Percentiles rank a stretch among this genome's conserved stretches.
phyloP scores from a whole-genome alignment of 2,329 filamentous ascomycete species.

The Fusarium sp. region DNA sequence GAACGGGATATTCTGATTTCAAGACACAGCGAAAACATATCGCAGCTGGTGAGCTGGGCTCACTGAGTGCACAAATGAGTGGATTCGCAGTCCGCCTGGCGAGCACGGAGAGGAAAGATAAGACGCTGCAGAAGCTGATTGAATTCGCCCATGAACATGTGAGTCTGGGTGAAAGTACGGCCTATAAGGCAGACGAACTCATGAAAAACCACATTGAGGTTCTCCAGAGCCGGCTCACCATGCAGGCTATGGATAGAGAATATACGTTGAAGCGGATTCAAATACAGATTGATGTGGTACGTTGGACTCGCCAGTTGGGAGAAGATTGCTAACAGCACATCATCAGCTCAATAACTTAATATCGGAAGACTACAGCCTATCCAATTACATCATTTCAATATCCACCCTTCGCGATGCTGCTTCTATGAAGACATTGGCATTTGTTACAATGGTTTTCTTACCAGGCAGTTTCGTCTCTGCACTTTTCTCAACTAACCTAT shows the following conservation, averaged over 20 bases:
- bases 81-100: conserved; percentile 53
- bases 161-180: background rate
- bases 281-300: conserved; percentile 55
- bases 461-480: conserved; percentile 57
- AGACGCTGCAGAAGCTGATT: conserved; percentile 51
- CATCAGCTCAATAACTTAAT: conserved; percentile 54
- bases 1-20: conserved; percentile 53
- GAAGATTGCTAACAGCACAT: conserved; percentile 13
- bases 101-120: conserved; percentile 53
- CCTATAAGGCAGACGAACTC: conserved; percentile 31
- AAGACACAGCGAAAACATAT: conserved; percentile 44
- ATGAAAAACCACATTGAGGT: conserved; percentile 47
- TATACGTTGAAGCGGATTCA: conserved; percentile 54
- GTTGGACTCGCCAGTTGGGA: conserved; percentile 10
- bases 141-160: conserved; percentile 45
- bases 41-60: conserved; percentile 47
- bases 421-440: conserved; percentile 57
- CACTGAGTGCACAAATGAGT: conserved; percentile 51
- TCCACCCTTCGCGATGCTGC: conserved; percentile 56
- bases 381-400: conserved; percentile 52
- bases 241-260: conserved; percentile 53
- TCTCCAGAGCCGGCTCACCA: conserved; percentile 49
- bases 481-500: conserved; percentile 54
- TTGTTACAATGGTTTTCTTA: conserved; percentile 58
- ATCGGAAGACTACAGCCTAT: conserved; percentile 52